A percentile compares a stretch with the other conserved stretches of the same genome.
These are phyloP conservation scores for Ophiostoma sp. DNA, from an alignment of 2,329 filamentous ascomycete species.

Conservation along the genomic window DNA sequence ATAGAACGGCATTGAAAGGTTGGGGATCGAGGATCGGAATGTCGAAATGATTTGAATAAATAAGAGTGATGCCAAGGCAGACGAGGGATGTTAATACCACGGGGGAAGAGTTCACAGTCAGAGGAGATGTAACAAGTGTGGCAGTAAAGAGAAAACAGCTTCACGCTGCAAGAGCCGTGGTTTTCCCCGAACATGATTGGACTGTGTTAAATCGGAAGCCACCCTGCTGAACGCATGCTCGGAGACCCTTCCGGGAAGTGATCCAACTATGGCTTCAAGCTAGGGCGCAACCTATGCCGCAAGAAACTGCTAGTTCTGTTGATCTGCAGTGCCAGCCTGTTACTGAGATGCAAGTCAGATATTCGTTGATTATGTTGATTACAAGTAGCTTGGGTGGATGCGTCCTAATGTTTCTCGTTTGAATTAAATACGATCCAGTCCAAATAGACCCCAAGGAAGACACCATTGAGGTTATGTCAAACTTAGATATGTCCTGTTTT, in stretches of 20 bases:
- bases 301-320: neutral
- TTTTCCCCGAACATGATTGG: neutral
- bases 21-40: neutral
- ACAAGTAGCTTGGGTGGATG: no score
- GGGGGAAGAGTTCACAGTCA: neutral
- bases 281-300: neutral
- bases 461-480: no score
- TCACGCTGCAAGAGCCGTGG: neutral
- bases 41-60: neutral
- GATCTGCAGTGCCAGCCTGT: neutral
- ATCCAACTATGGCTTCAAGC: neutral
- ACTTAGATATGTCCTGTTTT: no score
- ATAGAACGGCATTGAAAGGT: neutral
- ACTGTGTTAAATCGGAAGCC: neutral
- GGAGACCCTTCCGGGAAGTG: neutral
- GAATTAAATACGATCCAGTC: no score
- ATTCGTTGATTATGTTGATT: no score
- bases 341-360: no score
- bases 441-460: no score
- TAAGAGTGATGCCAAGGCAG: neutral
- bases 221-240: neutral
- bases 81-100: neutral
- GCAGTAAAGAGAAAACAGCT: no score
- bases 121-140: neutral
- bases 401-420: no score